Evolutionary conservation across 2,329 filamentous ascomycete species (phyloP).

Genomic region (Pyrenophora graminea): DNA sequence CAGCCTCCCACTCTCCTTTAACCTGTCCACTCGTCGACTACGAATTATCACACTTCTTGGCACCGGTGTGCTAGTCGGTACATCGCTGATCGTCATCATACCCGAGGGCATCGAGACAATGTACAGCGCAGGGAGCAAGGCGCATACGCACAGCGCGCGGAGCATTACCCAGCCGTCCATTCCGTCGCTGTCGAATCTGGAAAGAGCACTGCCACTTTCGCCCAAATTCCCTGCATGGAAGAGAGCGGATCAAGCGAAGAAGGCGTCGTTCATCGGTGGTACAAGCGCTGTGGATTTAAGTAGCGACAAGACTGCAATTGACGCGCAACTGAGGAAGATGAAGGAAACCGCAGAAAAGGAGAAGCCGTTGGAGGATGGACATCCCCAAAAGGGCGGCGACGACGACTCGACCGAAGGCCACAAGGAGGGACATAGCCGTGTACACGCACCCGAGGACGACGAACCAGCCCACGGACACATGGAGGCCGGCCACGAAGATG

Average conservation of each 20-base stretch:
- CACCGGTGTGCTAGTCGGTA: constrained; percentile 91
- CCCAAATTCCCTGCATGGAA: constrained; percentile 28
- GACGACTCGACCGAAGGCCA: constrained; percentile 47
- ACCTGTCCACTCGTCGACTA: constrained; percentile 82
- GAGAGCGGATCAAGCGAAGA: constrained; percentile 24
- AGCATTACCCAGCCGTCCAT: constrained; percentile 30
- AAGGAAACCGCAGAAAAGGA: constrained; percentile 33
- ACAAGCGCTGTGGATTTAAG: constrained; percentile 27
- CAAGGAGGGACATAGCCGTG: constrained; percentile 44
- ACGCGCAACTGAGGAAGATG: constrained; percentile 24
- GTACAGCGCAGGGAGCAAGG: constrained; percentile 58
- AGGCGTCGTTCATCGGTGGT: constrained; percentile 19
- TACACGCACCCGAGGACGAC: constrained; percentile 39
- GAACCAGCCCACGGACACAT: constrained; percentile 52
- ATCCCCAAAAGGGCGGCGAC: constrained; percentile 43
- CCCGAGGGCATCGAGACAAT: constrained; percentile 94
- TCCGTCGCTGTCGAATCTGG: constrained; percentile 31
- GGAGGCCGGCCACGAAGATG: constrained; percentile 48
- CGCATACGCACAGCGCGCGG: constrained; percentile 28
- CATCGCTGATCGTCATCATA: constrained; percentile 94
- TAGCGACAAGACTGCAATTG: constrained; percentile 28
- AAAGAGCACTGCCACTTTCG: constrained; percentile 32
- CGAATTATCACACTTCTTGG: constrained; percentile 90
- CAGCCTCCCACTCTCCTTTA: constrained; percentile 85
- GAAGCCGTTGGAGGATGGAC: constrained; percentile 25